Conservation (phyloP, 768 basidiomycete species). For the Galerina sulciceps region DNA sequence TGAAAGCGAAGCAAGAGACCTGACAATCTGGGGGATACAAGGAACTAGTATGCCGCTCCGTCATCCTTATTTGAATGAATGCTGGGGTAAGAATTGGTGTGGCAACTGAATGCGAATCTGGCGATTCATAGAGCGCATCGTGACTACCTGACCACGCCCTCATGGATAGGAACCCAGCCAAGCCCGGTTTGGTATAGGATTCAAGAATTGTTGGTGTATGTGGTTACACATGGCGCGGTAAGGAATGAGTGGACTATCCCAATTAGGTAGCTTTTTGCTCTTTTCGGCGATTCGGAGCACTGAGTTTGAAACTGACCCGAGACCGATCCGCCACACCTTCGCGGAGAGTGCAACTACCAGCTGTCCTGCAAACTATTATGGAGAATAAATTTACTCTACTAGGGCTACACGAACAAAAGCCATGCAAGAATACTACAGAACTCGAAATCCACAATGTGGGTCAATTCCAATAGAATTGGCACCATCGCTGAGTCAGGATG, state of each 20-base stretch:
- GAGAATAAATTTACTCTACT: too few species aligned
- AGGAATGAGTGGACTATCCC: neutral
- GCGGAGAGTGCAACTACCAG: neutral
- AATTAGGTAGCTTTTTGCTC: neutral
- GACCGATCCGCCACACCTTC: neutral
- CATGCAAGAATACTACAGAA: too few species aligned
- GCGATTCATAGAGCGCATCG: neutral
- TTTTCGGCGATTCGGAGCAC: neutral
- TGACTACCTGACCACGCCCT: conserved; percentile 4
- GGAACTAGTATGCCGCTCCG: neutral
- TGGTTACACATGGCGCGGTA: conserved; percentile 8
- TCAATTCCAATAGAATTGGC: too few species aligned
- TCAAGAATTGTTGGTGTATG: too few species aligned
- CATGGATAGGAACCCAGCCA: conserved; percentile 11
- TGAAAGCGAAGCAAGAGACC: neutral
- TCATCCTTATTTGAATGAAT: conserved; percentile 2
- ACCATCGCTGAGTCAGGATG: too few species aligned
- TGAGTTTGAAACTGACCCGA: neutral
- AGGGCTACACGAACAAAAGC: too few species aligned
- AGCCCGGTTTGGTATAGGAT: conserved; percentile 1
- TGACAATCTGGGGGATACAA: conserved; percentile 9
- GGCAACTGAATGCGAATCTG: neutral
- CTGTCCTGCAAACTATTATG: too few species aligned
- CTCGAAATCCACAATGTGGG: too few species aligned
- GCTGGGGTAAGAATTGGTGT: neutral